Evolutionary conservation across 805 yeast species (phyloP).

Genomic region (Ogataea philodendri): DNA sequence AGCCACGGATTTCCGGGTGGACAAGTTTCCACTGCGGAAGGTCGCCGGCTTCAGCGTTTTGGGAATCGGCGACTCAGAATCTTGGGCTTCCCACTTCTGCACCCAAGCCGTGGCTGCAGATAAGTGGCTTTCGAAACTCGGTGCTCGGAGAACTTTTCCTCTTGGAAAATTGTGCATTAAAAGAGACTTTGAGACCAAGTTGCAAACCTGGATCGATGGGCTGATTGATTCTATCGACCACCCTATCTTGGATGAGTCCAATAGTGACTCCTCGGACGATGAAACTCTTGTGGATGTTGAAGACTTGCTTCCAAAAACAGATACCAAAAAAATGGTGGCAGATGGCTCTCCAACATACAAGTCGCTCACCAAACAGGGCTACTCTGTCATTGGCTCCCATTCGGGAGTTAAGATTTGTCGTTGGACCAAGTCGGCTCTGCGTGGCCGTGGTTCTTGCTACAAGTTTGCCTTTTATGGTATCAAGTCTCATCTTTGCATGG

Average conservation of each 20-base stretch:
- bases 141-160: conserved; percentile 84
- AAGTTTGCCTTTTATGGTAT: conserved; percentile 92
- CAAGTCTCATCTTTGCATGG: conserved; percentile 90
- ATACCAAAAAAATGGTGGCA: conserved; percentile 81
- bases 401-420: conserved; percentile 94
- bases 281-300: conserved; percentile 74
- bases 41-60: conserved; percentile 80
- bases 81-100: conserved; percentile 80
- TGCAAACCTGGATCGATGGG: conserved; percentile 65
- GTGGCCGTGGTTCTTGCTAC: conserved; percentile 94
- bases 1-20: conserved; percentile 79
- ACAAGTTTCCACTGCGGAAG: conserved; percentile 68
- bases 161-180: conserved; percentile 83
- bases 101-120: conserved; percentile 80
- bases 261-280: conserved; percentile 33
- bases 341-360: conserved; percentile 85
- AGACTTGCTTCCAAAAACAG: conserved; percentile 71
- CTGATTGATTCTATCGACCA: conserved; percentile 50
- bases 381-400: conserved; percentile 88
- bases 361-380: conserved; percentile 88
- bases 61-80: conserved; percentile 85
- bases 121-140: conserved; percentile 71
- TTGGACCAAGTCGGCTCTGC: conserved; percentile 92
- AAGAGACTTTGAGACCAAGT: conserved; percentile 54
- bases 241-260: conserved; percentile 18